Percentiles rank a stretch among this genome's conserved stretches.
Evolutionary conservation across 116 monocot species (phyloP).

Genomic region (Zostera marina): DNA sequence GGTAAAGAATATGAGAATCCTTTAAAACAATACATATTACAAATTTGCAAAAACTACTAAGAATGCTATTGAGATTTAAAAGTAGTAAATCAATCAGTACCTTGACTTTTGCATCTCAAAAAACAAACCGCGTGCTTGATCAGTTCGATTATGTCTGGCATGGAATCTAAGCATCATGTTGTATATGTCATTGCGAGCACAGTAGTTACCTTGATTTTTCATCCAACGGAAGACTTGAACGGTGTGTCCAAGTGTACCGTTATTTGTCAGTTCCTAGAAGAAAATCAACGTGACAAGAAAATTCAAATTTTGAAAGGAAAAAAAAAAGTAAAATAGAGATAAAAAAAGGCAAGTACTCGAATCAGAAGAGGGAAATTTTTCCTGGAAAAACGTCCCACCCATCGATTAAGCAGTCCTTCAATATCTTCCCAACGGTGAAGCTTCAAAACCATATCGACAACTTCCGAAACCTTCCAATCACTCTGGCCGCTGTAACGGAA

Average conservation of each 20-base stretch:
- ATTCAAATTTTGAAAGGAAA: not conserved
- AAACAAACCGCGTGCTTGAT: conserved; percentile 95
- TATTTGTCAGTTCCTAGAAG: conserved; percentile 57
- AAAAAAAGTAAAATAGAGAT: not conserved
- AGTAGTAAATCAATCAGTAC: too few relatives aligned
- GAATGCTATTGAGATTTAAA: not conserved
- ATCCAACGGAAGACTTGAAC: conserved; percentile 80
- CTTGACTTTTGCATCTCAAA: conserved; percentile 97
- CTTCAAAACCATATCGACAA: conserved; percentile 39
- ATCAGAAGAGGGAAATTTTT: conserved; percentile 72
- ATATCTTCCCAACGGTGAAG: conserved; percentile 66
- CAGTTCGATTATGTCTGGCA: conserved; percentile 67
- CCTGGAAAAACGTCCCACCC: conserved; percentile 74
- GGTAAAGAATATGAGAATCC: not conserved
- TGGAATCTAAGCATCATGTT: conserved; percentile 80
- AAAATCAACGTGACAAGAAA: not conserved
- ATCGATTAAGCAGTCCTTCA: conserved; percentile 67
- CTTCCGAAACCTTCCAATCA: conserved; percentile 90
- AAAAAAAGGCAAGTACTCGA: conserved; percentile 22
- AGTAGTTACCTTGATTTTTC: conserved; percentile 87
- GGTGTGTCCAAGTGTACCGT: conserved; percentile 62
- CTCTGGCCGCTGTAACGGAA: conserved; percentile 40
- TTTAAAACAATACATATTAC: not conserved
- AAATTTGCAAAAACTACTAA: not conserved
- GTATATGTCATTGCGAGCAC: conserved; percentile 75